These are phyloP conservation scores for Fistulina hepatica DNA, from an alignment of 1,284 basidiomycete species.

Conservation along the genomic window DNA sequence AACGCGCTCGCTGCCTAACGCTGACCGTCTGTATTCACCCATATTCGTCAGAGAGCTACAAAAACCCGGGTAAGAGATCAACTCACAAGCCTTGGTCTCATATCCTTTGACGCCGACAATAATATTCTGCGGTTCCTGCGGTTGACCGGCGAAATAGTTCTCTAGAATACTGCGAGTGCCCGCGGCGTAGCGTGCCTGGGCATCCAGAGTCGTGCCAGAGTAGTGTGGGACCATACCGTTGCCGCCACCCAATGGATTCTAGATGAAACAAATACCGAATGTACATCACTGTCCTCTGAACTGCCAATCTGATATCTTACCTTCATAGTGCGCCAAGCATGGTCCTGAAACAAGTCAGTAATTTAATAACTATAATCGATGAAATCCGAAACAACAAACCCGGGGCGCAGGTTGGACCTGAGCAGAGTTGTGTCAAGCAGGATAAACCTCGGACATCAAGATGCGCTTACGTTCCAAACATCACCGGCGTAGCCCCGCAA, in stretches of 20 bases:
- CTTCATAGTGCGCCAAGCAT: conserved; percentile 80
- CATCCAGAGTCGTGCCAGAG: conserved; percentile 86
- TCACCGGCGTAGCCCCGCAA: conserved; percentile 52
- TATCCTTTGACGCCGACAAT: conserved; percentile 60
- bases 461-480: conserved; percentile 72
- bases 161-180: conserved; percentile 76
- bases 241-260: conserved; percentile 70
- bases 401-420: conserved; percentile 79
- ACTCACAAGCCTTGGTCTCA: conserved; percentile 56
- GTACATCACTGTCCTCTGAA: no score
- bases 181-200: conserved; percentile 79
- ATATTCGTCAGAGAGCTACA: conserved; percentile 2
- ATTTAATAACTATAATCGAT: no score
- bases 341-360: no score
- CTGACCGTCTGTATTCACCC: conserved; percentile 30
- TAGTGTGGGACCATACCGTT: conserved; percentile 86
- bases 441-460: no score
- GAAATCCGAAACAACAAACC: no score
- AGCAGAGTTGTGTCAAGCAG: no score
- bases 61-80: background rate
- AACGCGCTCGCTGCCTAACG: no score
- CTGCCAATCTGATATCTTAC: no score
- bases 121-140: conserved; percentile 72
- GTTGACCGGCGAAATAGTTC: conserved; percentile 60
- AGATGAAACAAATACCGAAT: no score